These are phyloP conservation scores for Theobroma cacao DNA, from an alignment of 345 rosid genomes.

Conservation along the genomic window DNA sequence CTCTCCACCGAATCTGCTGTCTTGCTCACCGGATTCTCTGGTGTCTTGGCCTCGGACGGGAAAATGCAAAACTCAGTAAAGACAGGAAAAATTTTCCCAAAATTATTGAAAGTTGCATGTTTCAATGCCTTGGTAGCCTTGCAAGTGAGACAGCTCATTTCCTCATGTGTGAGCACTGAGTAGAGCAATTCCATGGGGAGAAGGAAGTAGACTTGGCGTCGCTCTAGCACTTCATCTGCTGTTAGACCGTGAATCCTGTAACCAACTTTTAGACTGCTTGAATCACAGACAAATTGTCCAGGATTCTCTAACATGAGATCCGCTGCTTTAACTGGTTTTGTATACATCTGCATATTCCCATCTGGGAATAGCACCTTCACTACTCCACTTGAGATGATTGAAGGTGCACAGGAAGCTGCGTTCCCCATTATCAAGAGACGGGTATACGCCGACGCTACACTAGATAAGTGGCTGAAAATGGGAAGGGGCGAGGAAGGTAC, in stretches of 20 bases:
- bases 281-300: constrained; percentile 44
- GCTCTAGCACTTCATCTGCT: constrained; percentile 44
- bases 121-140: constrained; percentile 40
- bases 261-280: constrained; percentile 33
- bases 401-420: constrained; percentile 47
- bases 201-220: constrained; percentile 44
- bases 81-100: constrained; percentile 40
- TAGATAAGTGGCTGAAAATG: background rate
- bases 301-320: constrained; percentile 52
- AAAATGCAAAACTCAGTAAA: constrained; percentile 39
- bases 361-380: constrained; percentile 31
- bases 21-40: background rate
- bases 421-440: constrained; percentile 44
- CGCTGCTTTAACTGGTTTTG: constrained; percentile 40
- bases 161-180: constrained; percentile 50
- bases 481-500: background rate
- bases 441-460: no score
- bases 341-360: constrained; percentile 35
- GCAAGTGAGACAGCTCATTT: constrained; percentile 33
- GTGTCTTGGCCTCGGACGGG: constrained; percentile 15
- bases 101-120: constrained; percentile 16
- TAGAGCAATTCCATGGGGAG: constrained; percentile 61
- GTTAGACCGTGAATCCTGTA: constrained; percentile 38
- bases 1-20: constrained; percentile 2
- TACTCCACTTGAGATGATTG: constrained; percentile 23